Base-by-base conservation (phyloP, 768 basidiomycete species). In the Coprinopsis marcescibilis region DNA sequence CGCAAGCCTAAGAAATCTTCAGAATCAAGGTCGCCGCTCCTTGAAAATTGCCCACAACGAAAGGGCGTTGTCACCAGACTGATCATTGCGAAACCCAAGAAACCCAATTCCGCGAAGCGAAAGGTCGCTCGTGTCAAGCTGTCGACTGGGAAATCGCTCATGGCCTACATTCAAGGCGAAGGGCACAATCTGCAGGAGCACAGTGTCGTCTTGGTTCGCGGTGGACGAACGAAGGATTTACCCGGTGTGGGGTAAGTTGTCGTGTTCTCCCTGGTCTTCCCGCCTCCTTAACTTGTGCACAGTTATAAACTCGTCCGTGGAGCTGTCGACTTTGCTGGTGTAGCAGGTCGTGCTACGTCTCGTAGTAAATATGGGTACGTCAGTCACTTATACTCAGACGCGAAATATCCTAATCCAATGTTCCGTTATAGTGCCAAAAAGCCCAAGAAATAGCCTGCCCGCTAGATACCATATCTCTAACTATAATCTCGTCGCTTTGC, bases 171-270 rank as follows among this genome's bases (percentile, higher is more conserved):
- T 48, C 89, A 86, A 36, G 96, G 96, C 56, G 96, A 98, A 61
- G 96, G 96, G 0, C 95, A 98, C 63, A 97, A 96, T 60, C 65
- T 98, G 58, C 96, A 98, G 68, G 96, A 98, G 63, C 96, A 99
- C 59, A 87, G 85, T 65, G 95, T 98, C 3, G 93, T 98, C 1
- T 65, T 97, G 35, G 80, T 98, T n/a, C 72, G 94, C 57, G 96
- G 96, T 3, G 96, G 96, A 12, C 80, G 92, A 68, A 85, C 92
- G 1, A 94, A 97, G 71, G 96, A 99, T 83, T 74, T 98, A 63
- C 95, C 95, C 29, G 94, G 96, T 77, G 89, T 97, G 23, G 82
- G 89, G 96, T 96, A 54, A 45, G 65, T 58, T 25, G 55, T n/a
- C 43, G 80, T 65, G 19, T 14, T n/a, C 19, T 50, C 32, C 19